Evolutionary conservation across 2,329 filamentous ascomycete species (phyloP), one percentile per base, ranked within the genome.

Genomic region (Herpotrichia juniperi): DNA sequence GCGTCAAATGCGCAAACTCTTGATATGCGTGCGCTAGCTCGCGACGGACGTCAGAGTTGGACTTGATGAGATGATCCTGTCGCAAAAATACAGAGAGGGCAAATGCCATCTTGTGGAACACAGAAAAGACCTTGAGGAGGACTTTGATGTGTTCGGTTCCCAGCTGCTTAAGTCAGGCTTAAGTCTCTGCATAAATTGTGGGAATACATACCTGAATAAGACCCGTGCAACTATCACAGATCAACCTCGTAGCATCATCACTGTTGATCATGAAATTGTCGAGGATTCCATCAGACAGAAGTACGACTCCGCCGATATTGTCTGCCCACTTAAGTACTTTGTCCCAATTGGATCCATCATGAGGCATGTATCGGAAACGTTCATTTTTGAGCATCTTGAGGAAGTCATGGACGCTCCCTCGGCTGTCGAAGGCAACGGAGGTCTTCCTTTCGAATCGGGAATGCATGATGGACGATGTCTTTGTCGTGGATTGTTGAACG

Each of bases 191-290:
- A 4, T 44, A 31, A 5, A 21, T 9, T 11, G 21, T 21, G 8
- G 8, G 25, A 28, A 17, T 31, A 50, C 57, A 22, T 43, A 78
- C 77, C 69, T 78, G 73, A n/a, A 81, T 59, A 11, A 80, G 63
- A 16, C 74, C 59, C 4, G 72, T 66, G 48, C 67, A 74, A 22
- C 73, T 71, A 28, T 75, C 75, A 70, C 76, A 79, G 22, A 79
- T 74, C 17, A 79, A 63, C 16, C 68, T 64, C 4, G 76, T 73
- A 10, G 76, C 78, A 30, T 63, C 57, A 19, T 69, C 60, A 45
- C 64, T 70, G 30, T 70, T 64, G 14, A 62, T 50, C 40, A 67
- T 61, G 52, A 76, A 76, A 7, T 66, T 51, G 19, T 60, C 56
- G 6, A 74, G 50, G 25, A 67, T 58, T 3, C 66, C 55, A n/a